Base-by-base conservation (phyloP, 345 rosid species). In the Melaleuca quinquenervia region DNA sequence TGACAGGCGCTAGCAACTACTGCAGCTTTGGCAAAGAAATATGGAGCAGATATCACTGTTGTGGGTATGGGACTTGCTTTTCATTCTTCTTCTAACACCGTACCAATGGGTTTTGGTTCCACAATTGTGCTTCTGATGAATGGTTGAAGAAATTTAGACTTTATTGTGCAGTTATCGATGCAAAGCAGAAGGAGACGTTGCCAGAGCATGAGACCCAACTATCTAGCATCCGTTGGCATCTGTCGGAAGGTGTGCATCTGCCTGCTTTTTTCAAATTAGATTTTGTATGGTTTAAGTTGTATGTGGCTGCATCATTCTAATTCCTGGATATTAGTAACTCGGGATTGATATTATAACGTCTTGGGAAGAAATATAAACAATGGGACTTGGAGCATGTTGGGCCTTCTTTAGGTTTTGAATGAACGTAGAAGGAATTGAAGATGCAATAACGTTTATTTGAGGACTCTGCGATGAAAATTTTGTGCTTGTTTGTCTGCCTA, bases 21-120 rank as follows among this genome's bases (percentile, higher is more conserved):
- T 64, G 92, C 98, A 89, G 93, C 96, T 84, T 90, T 97, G 91
- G 99, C 98, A 44, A 96, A 93, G 85, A 96, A 94, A 89, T 95
- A 96, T 87, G 98, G 95, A 41, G 98, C 99, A 88, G 99, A 96
- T 86, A 94, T 97, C 85, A 96, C 99, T 3, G 98, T 97, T 83
- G 99, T 96, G 48, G 92, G 99, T 95, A 88, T 32, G 93, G 11
- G n/a, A 80, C 51, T 88, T 84, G 44, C 85, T 58, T 24, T 45
- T 88, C 44, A 41, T 27, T 13, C 82, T 3, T 13, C 52, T 60
- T 44, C n/a, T 13, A 27, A 36, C 50, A 82, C 32, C 11, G 0
- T 44, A 27, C 55, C 50, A 22, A 20, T 82, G 45, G 7, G 12
- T 14, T 36, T 62, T 55, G 83, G 41, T 54, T 75, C 36, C 56